Percentiles rank a stretch among this genome's conserved stretches.
Evolutionary conservation across 2,329 filamentous ascomycete species (phyloP).

Genomic region (Venturia nashicola): DNA sequence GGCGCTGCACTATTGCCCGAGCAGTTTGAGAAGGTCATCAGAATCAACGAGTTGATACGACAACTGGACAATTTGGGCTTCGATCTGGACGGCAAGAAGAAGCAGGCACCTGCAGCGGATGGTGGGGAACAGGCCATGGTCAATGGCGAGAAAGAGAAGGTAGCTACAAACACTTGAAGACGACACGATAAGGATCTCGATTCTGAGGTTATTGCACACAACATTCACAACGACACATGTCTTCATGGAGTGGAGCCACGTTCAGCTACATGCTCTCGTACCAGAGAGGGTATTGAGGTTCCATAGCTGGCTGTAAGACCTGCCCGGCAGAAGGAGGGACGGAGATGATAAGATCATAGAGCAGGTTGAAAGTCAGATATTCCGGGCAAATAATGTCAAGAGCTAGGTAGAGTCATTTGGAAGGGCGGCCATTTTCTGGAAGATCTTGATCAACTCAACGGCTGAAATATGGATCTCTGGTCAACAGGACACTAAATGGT

Average conservation of each 20-base stretch:
- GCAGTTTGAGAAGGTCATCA: constrained; percentile 95
- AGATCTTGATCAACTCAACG: background rate
- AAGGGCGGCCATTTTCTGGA: background rate
- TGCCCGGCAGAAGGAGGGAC: background rate
- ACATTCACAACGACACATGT: background rate
- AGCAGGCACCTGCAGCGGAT: constrained; percentile 16
- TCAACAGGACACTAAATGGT: background rate
- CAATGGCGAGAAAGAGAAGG: background rate
- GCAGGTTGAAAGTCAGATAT: background rate
- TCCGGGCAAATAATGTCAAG: background rate
- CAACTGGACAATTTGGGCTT: constrained; percentile 80
- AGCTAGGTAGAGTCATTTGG: background rate
- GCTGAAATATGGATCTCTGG: background rate
- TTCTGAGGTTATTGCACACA: background rate
- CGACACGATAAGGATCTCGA: background rate
- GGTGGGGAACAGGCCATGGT: background rate
- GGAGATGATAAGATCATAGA: background rate
- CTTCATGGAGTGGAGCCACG: background rate
- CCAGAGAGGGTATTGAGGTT: background rate
- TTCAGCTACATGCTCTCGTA: background rate
- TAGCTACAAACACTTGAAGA: background rate
- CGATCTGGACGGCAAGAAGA: constrained; percentile 61
- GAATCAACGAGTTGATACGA: constrained; percentile 84
- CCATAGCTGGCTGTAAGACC: background rate
- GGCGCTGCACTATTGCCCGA: constrained; percentile 78